Base-by-base conservation (phyloP, 768 basidiomycete species). In the Tricholoma sp. region DNA sequence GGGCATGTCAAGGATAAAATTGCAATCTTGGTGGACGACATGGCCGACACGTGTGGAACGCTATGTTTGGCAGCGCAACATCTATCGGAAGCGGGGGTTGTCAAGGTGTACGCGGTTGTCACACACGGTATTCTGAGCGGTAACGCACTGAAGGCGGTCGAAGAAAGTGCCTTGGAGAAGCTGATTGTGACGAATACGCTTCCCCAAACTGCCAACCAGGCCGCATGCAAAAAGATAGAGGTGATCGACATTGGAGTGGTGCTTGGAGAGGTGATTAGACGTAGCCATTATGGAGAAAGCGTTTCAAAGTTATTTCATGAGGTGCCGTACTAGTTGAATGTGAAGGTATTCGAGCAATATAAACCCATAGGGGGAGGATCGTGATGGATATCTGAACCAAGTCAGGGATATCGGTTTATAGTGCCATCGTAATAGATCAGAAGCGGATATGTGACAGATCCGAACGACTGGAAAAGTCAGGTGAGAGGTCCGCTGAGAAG, bases 141-240 rank as follows among this genome's bases (percentile, higher is more conserved):
- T 33, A 83, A 88, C 62, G 94, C 97, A 49, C 79, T 98, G 63
- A 77, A 83, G 68, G 76, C 78, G 7, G 81, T 99, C 36, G 77
- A 80, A 64, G 78, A 77, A 63, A 89, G 90, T 57, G 80, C 81
- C 54, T 79, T 99, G 67, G 89, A 93, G 74, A 94, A 96, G 78
- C 74, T 99, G 68, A 93, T 98, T 56, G 96, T 99, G 66, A 98
- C 97, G 66, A 99, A 99, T 76, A 97, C 95, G 71, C 83, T 98
- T 39, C 97, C 97, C 53, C 97, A 98, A 72, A 67, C 79, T 51
- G 85, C 76, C 64, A 91, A 95, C 73, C 80, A 85, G 70, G 80
- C 75, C 37, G 70, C 68, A 53, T 92, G 91, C 72, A 70, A 71
- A 42, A 91, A 93, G 74, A 83, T 99, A 42, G 92, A 94, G 74